Conservation (phyloP, 371 early-diverging fungal genomes). For the Rhizopus sp. region DNA sequence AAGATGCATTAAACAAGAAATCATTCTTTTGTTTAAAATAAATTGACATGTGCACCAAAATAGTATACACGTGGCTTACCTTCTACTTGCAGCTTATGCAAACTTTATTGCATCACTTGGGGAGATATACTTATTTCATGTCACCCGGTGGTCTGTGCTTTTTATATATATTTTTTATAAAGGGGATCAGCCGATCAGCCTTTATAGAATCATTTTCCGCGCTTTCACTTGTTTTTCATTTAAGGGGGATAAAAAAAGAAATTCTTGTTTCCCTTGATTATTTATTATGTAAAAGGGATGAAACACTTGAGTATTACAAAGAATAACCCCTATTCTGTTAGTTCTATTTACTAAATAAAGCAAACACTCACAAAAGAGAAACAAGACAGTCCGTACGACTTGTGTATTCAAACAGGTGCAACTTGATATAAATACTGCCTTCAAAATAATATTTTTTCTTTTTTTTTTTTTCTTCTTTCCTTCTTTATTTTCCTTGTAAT, state of each 20-base stretch:
- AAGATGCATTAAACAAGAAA: slow-evolving; percentile 21
- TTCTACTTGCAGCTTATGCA: background rate
- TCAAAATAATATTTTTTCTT: background rate
- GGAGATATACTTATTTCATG: slow-evolving; percentile 6
- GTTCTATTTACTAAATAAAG: background rate
- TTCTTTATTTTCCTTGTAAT: background rate
- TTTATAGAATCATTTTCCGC: too few relatives aligned
- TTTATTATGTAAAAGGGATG: slow-evolving; percentile 11
- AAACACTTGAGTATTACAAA: slow-evolving; percentile 6
- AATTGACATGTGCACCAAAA: slow-evolving; percentile 2
- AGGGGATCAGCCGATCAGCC: slow-evolving; percentile 10
- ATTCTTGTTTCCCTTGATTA: background rate
- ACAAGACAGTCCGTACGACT: background rate
- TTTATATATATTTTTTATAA: background rate
- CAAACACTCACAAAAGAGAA: background rate
- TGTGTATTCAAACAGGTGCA: background rate
- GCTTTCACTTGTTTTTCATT: too few relatives aligned
- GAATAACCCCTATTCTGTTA: background rate
- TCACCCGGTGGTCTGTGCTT: slow-evolving; percentile 20
- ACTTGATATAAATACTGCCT: background rate
- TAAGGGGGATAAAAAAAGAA: background rate
- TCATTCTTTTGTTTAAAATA: slow-evolving; percentile 25
- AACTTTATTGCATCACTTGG: background rate
- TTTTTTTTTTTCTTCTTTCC: background rate
- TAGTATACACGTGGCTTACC: slow-evolving; percentile 1